Base-by-base conservation (phyloP, 192 early-diverging fungal genomes). In the Umbelopsis ramanniana region DNA sequence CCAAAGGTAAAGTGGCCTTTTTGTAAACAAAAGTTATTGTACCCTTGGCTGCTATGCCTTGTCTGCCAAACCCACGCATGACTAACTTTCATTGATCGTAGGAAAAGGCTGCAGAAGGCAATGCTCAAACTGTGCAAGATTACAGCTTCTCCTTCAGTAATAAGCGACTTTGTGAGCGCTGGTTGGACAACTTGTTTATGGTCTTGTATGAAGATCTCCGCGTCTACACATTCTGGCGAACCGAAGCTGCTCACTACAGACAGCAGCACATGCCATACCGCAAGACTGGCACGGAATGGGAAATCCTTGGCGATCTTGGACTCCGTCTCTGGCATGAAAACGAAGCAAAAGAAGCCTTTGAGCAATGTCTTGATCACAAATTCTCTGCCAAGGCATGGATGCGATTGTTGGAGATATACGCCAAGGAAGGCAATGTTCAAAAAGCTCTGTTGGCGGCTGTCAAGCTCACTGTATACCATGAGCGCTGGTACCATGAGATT, bases 111-210 rank as follows among this genome's bases (percentile, higher is more conserved):
- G 57, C 2, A 14, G 57, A 14, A 5, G 57, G 57, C 57, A 63
- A 14, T 33, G 35, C 29, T 35, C 33, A 63, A 50, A 50, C 19
- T 29, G 26, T 76, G 46, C 46, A 76, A 33, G 87, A 86, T 66
- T 70, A 82, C 19, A 78, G 75, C 47, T 95, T 94, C 72, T 91
- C 88, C 4, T 96, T 96, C 80, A 88, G 90, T 68, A 92, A 94
- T 86, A 99, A 99, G 89, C 86, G 98, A 23, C 89, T 99, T 47
- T 99, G 98, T 72, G 98, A 99, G 74, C 95, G 97, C 72, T 99
- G 98, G 98, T 87, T 99, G 66, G 98, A 99, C 77, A 98, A 99
- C 81, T 83, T 97, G 53, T 98, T 98, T 68, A 98, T 99, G 98
- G 95, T 99, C 3, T 82, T 99, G 52, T 99, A 97, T 75, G 97